Evolutionary conservation across 2,329 filamentous ascomycete genomes (phyloP).

Genomic region (Chrysoporthe puriensis): DNA sequence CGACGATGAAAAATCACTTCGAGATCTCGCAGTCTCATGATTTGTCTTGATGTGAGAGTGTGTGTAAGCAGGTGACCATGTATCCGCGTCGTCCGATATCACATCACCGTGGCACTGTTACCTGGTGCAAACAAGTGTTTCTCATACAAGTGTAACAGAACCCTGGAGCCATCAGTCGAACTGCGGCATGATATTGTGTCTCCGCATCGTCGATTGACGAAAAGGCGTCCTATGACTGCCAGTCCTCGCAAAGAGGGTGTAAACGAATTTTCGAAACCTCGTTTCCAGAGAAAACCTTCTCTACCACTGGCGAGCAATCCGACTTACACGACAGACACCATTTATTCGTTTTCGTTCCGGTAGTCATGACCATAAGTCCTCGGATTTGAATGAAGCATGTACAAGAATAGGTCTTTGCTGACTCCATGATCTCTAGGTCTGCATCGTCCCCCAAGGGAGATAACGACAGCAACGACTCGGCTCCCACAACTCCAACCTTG

Average conservation of each 20-base stretch:
- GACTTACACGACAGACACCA: constrained; percentile 14
- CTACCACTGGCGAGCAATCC: constrained; percentile 28
- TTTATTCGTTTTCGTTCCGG: constrained; percentile 21
- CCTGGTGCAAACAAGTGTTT: constrained; percentile 19
- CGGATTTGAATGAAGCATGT: no score
- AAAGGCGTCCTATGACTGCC: constrained; percentile 6
- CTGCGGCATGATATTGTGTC: constrained; percentile 12
- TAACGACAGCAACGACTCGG: constrained; percentile 11
- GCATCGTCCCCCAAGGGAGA: constrained; percentile 15
- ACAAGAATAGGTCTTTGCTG: background rate
- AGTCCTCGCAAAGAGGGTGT: constrained; percentile 8
- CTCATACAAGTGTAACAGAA: constrained; percentile 28
- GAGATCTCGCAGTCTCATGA: background rate
- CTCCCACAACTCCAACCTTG: constrained; percentile 12
- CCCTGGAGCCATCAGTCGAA: constrained; percentile 9
- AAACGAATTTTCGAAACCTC: background rate
- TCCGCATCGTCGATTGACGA: constrained; percentile 22
- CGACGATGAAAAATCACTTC: background rate
- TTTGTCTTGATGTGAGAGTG: background rate
- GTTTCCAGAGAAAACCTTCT: constrained; percentile 19
- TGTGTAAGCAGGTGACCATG: background rate
- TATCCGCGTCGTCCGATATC: background rate
- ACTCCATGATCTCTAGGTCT: constrained; percentile 4
- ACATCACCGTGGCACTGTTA: background rate
- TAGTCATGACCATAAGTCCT: background rate